phyloP scores from a whole-genome alignment of 2,329 filamentous ascomycete genomes.

The Orbilia blumenaviensis region DNA sequence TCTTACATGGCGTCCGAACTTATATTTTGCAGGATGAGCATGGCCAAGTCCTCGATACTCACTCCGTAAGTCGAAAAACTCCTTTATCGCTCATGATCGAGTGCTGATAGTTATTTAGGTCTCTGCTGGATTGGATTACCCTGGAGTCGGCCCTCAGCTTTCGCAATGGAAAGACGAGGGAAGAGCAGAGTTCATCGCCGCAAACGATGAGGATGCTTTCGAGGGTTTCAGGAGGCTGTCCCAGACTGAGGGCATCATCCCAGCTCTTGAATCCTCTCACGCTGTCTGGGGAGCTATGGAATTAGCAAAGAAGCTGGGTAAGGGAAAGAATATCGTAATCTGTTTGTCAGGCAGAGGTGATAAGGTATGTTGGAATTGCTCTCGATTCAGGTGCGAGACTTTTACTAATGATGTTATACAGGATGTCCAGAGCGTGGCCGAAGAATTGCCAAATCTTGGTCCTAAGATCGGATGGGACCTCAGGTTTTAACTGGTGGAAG shows the following conservation, averaged over 20 bases:
- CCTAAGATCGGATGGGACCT: slow-evolving; percentile 74
- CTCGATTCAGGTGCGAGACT: neutral
- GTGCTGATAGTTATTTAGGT: slow-evolving; percentile 61
- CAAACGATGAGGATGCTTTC: slow-evolving; percentile 91
- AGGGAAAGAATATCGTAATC: slow-evolving; percentile 89
- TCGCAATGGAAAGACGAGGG: slow-evolving; percentile 89
- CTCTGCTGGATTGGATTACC: slow-evolving; percentile 95
- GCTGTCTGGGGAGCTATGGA: slow-evolving; percentile 89
- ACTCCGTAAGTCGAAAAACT: slow-evolving; percentile 69
- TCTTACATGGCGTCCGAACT: slow-evolving; percentile 93
- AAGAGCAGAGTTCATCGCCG: slow-evolving; percentile 86
- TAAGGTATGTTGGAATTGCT: slow-evolving; percentile 65
- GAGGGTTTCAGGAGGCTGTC: slow-evolving; percentile 83
- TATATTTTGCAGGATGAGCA: slow-evolving; percentile 93
- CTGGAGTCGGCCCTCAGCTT: slow-evolving; percentile 93
- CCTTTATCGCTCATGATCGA: neutral
- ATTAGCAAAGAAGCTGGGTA: slow-evolving; percentile 89
- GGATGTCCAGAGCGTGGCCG: slow-evolving; percentile 97
- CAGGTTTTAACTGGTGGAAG: slow-evolving; percentile 53
- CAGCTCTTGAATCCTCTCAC: slow-evolving; percentile 91
- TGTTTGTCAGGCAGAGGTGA: slow-evolving; percentile 93
- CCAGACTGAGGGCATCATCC: slow-evolving; percentile 94
- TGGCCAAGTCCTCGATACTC: slow-evolving; percentile 92
- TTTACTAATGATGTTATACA: slow-evolving; percentile 6
- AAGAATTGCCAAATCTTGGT: slow-evolving; percentile 86